These are phyloP conservation scores for Diplodia sapinea DNA, from an alignment of 2,329 filamentous ascomycete species.

Conservation along the genomic window DNA sequence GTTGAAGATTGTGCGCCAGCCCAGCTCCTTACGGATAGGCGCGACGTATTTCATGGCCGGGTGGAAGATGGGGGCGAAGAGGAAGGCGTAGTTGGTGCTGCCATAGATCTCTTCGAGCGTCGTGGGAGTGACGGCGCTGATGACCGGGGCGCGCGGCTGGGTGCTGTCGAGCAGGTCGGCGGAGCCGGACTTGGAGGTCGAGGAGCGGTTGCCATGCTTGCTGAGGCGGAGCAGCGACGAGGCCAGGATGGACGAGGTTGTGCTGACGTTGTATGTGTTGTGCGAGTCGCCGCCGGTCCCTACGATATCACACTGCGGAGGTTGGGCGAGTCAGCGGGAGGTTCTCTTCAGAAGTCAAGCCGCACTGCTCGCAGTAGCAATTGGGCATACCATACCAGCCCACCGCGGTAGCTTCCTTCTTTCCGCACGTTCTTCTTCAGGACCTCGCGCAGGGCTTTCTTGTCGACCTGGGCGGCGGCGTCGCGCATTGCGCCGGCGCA, in stretches of 20 bases:
- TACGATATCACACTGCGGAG: constrained; percentile 82
- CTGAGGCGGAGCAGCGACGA: constrained; percentile 83
- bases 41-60: constrained; percentile 91
- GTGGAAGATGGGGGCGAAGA: constrained; percentile 96
- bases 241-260: constrained; percentile 89
- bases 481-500: constrained; percentile 84
- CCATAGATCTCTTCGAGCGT: constrained; percentile 77
- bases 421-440: constrained; percentile 65
- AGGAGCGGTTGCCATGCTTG: constrained; percentile 96
- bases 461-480: constrained; percentile 75
- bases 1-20: constrained; percentile 97
- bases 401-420: constrained; percentile 79
- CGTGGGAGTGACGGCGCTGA: constrained; percentile 73
- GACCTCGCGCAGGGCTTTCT: constrained; percentile 63
- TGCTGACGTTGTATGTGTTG: constrained; percentile 98
- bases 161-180: constrained; percentile 87
- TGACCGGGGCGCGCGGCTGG: constrained; percentile 72
- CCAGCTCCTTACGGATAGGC: constrained; percentile 82
- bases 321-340: neutral
- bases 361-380: constrained; percentile 17
- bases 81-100: constrained; percentile 87
- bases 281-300: constrained; percentile 96
- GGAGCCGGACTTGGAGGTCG: constrained; percentile 93
- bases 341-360: neutral
- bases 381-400: constrained; percentile 67